Evolutionary conservation across 2,329 filamentous ascomycete species (phyloP), one percentile per base, ranked within the genome.

Genomic region (Microsporum audouinii): DNA sequence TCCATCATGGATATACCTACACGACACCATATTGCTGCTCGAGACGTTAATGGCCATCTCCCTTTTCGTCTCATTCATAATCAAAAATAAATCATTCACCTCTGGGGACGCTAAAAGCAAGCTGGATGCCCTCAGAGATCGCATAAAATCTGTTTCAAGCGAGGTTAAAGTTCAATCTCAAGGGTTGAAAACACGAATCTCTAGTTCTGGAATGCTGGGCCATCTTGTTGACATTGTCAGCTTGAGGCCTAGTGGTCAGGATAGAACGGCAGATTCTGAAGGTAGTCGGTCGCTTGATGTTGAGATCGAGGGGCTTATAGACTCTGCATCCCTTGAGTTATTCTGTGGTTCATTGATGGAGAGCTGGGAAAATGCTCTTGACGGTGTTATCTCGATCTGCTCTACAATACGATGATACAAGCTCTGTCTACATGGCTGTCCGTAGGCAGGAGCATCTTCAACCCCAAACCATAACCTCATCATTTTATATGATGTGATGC

Each of bases 321-420:
- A 75, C 59, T 68, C 69, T 57, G 69, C 73, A 7, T 70, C 68
- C 2, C 63, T 78, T 62, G 76, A 78, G 65, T 60, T 76, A 23
- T 74, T 76, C 65, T 76, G 73, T 62, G 75, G 73, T n/a, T 68
- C 70, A 36, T 66, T 78, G 65, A 77, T 74, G 69, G 76, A 78
- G 62, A 78, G 77, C 64, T 78, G 76, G 77, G 75, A 77, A 56
- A 76, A 77, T 60, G 75, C 71, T 4, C 68, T 78, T 29, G 71
- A 75, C 59, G 75, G 76, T 2, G 66, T 78, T 41, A 60, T 65
- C 27, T 47, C 59, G 12, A 38, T 61, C 14, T 63, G 61, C 51
- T 47, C 53, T 38, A 12, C 34, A 31, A 6, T 60, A 31, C 33
- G 36, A 57, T 57, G 55, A 55, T 23, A 17, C 4, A 8, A 36